Evolutionary conservation across 352 stramenopile species (phyloP).

Genomic region (Pythium folliculosum): DNA sequence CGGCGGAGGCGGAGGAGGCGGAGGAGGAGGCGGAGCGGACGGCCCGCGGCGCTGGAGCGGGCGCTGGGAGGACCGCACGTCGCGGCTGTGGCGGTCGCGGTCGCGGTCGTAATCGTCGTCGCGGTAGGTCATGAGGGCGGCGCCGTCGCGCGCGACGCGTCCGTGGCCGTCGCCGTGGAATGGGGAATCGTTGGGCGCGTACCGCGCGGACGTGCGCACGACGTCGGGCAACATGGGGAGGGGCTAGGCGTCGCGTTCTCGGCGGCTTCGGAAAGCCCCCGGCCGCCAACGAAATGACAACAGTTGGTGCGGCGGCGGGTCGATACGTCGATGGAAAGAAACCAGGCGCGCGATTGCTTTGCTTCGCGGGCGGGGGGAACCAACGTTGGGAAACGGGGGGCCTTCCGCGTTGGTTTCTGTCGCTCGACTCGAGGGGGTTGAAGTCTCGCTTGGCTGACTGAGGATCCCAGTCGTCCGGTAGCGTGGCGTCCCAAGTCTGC

Average conservation of each 20-base stretch:
- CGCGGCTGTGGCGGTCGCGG: background rate
- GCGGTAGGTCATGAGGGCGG: slow-evolving; percentile 2
- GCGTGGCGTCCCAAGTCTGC: background rate
- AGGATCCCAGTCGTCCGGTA: background rate
- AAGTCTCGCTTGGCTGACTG: too few species aligned
- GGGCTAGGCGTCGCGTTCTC: background rate
- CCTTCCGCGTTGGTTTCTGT: too few species aligned
- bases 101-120: slow-evolving; percentile 3
- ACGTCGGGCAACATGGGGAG: background rate
- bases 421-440: too few species aligned
- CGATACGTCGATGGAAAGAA: slow-evolving; percentile 7
- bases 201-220: slow-evolving; percentile 4
- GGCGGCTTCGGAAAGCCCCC: background rate
- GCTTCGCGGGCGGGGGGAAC: background rate
- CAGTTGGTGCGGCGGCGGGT: background rate
- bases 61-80: background rate
- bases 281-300: slow-evolving; percentile 4
- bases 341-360: background rate
- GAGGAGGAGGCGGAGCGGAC: background rate
- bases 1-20: background rate
- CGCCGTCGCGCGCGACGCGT: background rate
- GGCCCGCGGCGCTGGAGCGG: background rate
- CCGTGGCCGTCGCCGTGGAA: slow-evolving; percentile 7
- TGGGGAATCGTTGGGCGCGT: background rate
- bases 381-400: background rate